A percentile compares a stretch with the other conserved stretches of the same genome.
These are phyloP conservation scores for Choiromyces venosus DNA, from an alignment of 495 filamentous ascomycete genomes.

Conservation along the genomic window DNA sequence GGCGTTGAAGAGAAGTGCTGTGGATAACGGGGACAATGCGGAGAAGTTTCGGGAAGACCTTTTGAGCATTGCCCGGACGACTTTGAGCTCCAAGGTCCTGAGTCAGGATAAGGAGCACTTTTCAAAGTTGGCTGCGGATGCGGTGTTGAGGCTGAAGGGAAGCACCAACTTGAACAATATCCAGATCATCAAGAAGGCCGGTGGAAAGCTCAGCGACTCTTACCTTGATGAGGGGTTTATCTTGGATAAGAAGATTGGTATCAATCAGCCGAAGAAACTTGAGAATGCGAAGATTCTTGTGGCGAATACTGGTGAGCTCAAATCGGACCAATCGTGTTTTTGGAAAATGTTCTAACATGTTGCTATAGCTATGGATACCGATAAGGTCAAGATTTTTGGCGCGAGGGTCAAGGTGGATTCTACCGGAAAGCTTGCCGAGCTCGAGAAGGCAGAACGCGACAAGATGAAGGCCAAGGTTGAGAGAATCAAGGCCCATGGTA, in stretches of 20 bases:
- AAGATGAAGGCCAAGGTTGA: slow-evolving; percentile 99
- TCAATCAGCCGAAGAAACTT: slow-evolving; percentile 94
- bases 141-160: slow-evolving; percentile 80
- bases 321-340: background rate
- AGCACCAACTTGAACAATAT: slow-evolving; percentile 95
- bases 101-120: slow-evolving; percentile 92
- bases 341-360: slow-evolving; percentile 12
- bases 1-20: slow-evolving; percentile 74
- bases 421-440: slow-evolving; percentile 89
- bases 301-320: slow-evolving; percentile 64
- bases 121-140: slow-evolving; percentile 82
- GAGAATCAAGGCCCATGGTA: slow-evolving; percentile 95
- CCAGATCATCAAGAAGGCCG: slow-evolving; percentile 98
- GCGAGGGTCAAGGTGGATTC: slow-evolving; percentile 91
- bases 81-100: slow-evolving; percentile 93
- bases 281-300: slow-evolving; percentile 98
- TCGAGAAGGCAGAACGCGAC: slow-evolving; percentile 95
- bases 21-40: slow-evolving; percentile 78
- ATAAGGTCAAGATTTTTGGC: slow-evolving; percentile 99
- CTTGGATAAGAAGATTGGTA: slow-evolving; percentile 95
- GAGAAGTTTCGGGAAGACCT: slow-evolving; percentile 85
- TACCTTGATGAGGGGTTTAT: slow-evolving; percentile 98
- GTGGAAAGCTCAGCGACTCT: slow-evolving; percentile 92
- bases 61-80: slow-evolving; percentile 86
- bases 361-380: slow-evolving; percentile 82